These are phyloP conservation scores for Ophiostoma himal-ulmi DNA, from an alignment of 2,329 filamentous ascomycete genomes.

Conservation along the genomic window DNA sequence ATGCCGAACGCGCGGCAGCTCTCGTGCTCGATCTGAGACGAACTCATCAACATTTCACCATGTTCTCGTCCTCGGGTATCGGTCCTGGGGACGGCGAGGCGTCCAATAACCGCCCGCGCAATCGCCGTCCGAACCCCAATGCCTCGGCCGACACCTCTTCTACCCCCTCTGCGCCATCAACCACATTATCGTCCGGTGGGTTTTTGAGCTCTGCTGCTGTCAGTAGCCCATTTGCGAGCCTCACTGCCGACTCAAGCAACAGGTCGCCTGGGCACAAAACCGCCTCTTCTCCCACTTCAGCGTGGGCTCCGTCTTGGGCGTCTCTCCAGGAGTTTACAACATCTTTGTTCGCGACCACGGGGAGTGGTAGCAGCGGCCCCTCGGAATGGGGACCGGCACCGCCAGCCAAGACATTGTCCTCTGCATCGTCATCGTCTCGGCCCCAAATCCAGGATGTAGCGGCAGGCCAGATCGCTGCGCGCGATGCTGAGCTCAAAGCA, in stretches of 20 bases:
- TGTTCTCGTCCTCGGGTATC: constrained; percentile 43
- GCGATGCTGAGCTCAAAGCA: constrained; percentile 50
- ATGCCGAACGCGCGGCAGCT: constrained; percentile 2
- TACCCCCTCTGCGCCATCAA: constrained; percentile 27
- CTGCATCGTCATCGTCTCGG: constrained; percentile 23
- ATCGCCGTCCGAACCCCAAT: constrained; percentile 39
- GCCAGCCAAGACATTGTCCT: constrained; percentile 30
- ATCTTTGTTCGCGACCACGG: constrained; percentile 34
- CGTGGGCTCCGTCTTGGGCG: constrained; percentile 49
- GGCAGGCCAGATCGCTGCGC: constrained; percentile 44
- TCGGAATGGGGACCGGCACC: constrained; percentile 48
- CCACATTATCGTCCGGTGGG: constrained; percentile 27
- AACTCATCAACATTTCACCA: neutral
- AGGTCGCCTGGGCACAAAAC: neutral
- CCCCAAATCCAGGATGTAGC: constrained; percentile 46
- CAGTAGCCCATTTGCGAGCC: constrained; percentile 10
- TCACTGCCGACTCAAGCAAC: constrained; percentile 10
- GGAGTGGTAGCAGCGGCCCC: constrained; percentile 29
- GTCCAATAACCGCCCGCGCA: constrained; percentile 44
- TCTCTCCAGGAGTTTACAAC: constrained; percentile 51
- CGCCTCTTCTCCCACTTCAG: constrained; percentile 33
- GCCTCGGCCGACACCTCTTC: constrained; percentile 27
- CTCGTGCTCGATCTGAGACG: constrained; percentile 9
- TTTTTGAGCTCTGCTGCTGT: constrained; percentile 15
- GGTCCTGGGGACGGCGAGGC: constrained; percentile 40